These are phyloP conservation scores for Aureococcus anophagefferens DNA, from an alignment of 108 stramenopile genomes.

Conservation along the genomic window DNA sequence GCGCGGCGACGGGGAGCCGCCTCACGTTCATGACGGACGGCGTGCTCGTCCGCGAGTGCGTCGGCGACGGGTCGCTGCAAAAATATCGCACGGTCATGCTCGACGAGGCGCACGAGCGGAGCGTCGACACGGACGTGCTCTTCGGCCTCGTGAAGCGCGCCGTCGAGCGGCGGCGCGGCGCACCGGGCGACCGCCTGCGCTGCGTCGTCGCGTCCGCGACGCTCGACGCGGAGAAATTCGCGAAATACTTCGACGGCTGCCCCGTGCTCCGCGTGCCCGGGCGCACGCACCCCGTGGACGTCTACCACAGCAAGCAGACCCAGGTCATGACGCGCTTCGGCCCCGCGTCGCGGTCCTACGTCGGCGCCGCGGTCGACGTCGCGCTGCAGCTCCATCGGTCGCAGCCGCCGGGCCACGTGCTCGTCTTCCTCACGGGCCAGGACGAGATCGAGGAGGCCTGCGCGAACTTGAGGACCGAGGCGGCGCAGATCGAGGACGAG, in stretches of 20 bases:
- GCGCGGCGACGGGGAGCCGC: constrained; percentile 28
- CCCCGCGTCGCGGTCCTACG: constrained; percentile 24
- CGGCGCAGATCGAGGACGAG: not conserved
- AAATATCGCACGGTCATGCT: constrained; percentile 79
- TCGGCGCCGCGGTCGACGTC: constrained; percentile 30
- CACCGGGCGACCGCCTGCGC: not conserved
- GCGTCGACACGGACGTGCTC: constrained; percentile 75
- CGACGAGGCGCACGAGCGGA: constrained; percentile 93
- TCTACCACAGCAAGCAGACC: constrained; percentile 42
- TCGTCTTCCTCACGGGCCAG: constrained; percentile 43
- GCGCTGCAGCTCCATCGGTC: constrained; percentile 33
- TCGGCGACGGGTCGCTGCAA: constrained; percentile 73
- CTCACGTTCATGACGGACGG: constrained; percentile 82
- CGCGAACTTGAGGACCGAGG: constrained; percentile 6
- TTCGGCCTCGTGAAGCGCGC: constrained; percentile 66
- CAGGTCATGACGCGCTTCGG: constrained; percentile 38
- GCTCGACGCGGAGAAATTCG: constrained; percentile 29
- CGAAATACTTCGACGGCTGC: constrained; percentile 28
- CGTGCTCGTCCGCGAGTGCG: constrained; percentile 70
- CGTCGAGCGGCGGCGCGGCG: not conserved
- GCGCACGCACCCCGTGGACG: constrained; percentile 34
- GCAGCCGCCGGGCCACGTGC: constrained; percentile 32
- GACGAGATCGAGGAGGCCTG: constrained; percentile 40
- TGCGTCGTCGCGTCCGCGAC: constrained; percentile 36
- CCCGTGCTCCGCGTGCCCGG: constrained; percentile 33